phyloP scores from a whole-genome alignment of 495 filamentous ascomycete genomes.

The Patellaria atrata region DNA sequence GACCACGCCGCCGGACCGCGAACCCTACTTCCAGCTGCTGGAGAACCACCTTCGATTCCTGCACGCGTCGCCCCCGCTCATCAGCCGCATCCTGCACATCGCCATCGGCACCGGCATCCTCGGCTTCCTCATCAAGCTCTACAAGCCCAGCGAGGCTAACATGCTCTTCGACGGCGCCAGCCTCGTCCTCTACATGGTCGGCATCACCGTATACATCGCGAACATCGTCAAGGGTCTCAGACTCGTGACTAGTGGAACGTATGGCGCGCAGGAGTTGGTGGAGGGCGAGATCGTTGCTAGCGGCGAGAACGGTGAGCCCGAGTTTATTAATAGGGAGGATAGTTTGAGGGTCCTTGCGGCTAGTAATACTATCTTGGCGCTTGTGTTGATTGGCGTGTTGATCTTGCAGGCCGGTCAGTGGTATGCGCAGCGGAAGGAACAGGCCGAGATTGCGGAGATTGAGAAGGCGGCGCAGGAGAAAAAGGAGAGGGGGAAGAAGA shows the following conservation, averaged over 20 bases:
- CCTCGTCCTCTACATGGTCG: conserved; percentile 82
- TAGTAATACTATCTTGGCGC: conserved; percentile 85
- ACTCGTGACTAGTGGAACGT: conserved; percentile 46
- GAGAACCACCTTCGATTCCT: conserved; percentile 79
- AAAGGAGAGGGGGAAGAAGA: conserved; percentile 28
- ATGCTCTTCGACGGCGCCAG: conserved; percentile 91
- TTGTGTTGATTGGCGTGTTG: conserved; percentile 80
- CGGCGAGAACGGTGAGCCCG: conserved; percentile 25
- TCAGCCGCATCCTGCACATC: conserved; percentile 86
- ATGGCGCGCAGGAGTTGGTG: conserved; percentile 28
- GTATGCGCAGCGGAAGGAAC: conserved; percentile 92
- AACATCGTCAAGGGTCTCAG: conserved; percentile 91
- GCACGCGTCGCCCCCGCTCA: conserved; percentile 74
- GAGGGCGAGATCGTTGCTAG: conserved; percentile 29
- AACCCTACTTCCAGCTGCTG: conserved; percentile 59
- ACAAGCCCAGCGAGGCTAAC: conserved; percentile 81
- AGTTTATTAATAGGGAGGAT: conserved; percentile 59
- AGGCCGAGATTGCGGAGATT: conserved; percentile 56
- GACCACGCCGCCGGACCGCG: conserved; percentile 41
- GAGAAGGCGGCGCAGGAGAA: conserved; percentile 40
- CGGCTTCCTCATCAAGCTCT: conserved; percentile 87
- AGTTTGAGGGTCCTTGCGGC: conserved; percentile 81
- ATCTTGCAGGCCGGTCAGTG: conserved; percentile 95
- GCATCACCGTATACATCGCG: conserved; percentile 76
- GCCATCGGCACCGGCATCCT: conserved; percentile 75